Percentiles rank a stretch among this genome's conserved stretches.
Evolutionary conservation across 108 stramenopile genomes (phyloP).

Genomic region (Nitzschia putrida): DNA sequence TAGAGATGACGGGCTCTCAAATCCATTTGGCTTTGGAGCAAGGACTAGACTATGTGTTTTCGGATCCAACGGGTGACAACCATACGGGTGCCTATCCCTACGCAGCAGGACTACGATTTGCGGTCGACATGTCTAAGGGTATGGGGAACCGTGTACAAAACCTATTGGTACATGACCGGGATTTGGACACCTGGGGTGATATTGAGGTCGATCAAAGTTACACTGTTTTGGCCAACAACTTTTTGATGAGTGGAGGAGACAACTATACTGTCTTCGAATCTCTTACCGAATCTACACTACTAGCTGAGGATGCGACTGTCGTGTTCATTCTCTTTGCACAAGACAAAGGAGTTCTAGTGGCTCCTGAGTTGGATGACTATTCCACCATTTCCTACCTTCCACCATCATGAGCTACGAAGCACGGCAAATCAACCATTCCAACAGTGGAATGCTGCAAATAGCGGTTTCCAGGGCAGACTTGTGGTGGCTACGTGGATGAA

Average conservation of each 20-base stretch:
- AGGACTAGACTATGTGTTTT: conserved; percentile 13
- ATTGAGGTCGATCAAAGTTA: conserved; percentile 37
- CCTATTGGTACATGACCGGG: conserved; percentile 38
- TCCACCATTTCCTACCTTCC: conserved; percentile 23
- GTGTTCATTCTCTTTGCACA: conserved; percentile 44
- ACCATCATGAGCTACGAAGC: not conserved
- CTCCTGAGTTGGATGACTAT: conserved; percentile 26
- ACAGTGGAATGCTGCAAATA: too few relatives aligned
- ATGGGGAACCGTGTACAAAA: conserved; percentile 24
- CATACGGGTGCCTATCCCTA: conserved; percentile 40
- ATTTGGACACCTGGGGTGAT: conserved; percentile 20
- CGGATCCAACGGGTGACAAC: not conserved
- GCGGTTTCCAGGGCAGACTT: too few relatives aligned
- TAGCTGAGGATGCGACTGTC: conserved; percentile 24
- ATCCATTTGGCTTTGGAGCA: conserved; percentile 45
- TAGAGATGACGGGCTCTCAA: conserved; percentile 34
- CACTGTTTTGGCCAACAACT: conserved; percentile 47
- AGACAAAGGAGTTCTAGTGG: conserved; percentile 9
- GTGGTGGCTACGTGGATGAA: too few relatives aligned
- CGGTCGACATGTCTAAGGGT: conserved; percentile 24
- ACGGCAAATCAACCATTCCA: too few relatives aligned
- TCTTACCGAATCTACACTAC: conserved; percentile 15
- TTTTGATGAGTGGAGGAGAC: conserved; percentile 39
- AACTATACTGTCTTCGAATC: conserved; percentile 30
- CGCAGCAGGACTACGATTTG: conserved; percentile 51